Evolutionary conservation across 345 rosid genomes (phyloP).

Genomic region (Gossypium mustelinum): DNA sequence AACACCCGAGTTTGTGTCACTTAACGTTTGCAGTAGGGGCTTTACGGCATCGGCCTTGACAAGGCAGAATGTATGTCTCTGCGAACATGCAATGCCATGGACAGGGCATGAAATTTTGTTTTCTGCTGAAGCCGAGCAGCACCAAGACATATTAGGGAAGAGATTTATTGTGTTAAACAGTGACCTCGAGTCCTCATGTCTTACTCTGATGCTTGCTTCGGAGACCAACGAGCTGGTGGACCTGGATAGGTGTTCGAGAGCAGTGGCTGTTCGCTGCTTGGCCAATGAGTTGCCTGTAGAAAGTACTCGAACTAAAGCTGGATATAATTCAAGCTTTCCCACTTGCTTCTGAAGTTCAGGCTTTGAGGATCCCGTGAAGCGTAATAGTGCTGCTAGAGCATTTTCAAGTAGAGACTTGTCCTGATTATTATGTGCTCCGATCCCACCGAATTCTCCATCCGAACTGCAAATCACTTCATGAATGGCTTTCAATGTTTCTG

Average conservation of each 20-base stretch:
- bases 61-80: slow-evolving; percentile 47
- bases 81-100: slow-evolving; percentile 50
- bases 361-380: slow-evolving; percentile 43
- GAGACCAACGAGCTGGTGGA: slow-evolving; percentile 28
- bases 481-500: slow-evolving; percentile 46
- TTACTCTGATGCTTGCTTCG: slow-evolving; percentile 12
- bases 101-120: slow-evolving; percentile 25
- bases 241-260: slow-evolving; percentile 43
- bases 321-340: slow-evolving; percentile 38
- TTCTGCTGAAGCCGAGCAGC: slow-evolving; percentile 34
- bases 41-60: slow-evolving; percentile 46
- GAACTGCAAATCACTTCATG: slow-evolving; percentile 38
- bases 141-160: slow-evolving; percentile 31
- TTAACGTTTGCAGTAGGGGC: slow-evolving; percentile 39
- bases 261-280: slow-evolving; percentile 41
- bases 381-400: slow-evolving; percentile 44
- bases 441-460: slow-evolving; percentile 24
- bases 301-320: slow-evolving; percentile 39
- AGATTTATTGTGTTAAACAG: slow-evolving; percentile 19
- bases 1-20: slow-evolving; percentile 37
- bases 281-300: slow-evolving; percentile 42
- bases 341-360: slow-evolving; percentile 46
- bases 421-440: slow-evolving; percentile 12
- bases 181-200: slow-evolving; percentile 14
- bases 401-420: slow-evolving; percentile 39